Evolutionary conservation across 176 grass and related monocot genomes (phyloP).

Genomic region (Phyllostachys edulis): DNA sequence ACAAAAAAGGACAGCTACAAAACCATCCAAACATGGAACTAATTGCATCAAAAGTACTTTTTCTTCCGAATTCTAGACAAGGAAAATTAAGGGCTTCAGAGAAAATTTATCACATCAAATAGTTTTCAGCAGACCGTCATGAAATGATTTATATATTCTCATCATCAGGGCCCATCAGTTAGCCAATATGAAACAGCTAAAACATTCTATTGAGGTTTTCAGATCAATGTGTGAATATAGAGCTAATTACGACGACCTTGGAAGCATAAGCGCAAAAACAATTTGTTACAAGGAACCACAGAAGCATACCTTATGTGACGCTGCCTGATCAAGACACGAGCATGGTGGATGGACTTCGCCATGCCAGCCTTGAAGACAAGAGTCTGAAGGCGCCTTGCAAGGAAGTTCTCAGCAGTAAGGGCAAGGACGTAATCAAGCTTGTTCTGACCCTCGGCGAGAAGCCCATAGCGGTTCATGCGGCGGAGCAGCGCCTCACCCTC

Average conservation of each 20-base stretch:
- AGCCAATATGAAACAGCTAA: background rate
- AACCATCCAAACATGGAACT: background rate
- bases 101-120: constrained; percentile 26
- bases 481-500: constrained; percentile 75
- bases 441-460: constrained; percentile 70
- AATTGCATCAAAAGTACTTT: background rate
- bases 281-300: background rate
- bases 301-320: constrained; percentile 61
- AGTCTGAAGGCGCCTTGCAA: constrained; percentile 64
- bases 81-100: background rate
- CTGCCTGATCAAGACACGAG: constrained; percentile 73
- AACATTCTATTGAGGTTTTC: background rate
- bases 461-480: constrained; percentile 70
- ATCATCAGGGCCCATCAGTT: constrained; percentile 15
- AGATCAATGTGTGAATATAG: background rate
- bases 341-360: constrained; percentile 79
- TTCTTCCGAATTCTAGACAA: background rate
- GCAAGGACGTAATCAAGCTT: constrained; percentile 80
- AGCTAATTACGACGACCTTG: background rate
- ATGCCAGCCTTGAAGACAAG: constrained; percentile 82
- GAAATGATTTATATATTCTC: constrained; percentile 30
- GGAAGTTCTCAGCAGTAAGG: constrained; percentile 76
- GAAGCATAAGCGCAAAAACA: background rate
- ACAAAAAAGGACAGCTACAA: background rate
- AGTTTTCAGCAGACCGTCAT: constrained; percentile 28